Base-by-base conservation (phyloP, 1,284 basidiomycete species). In the Porodaedalea pini region DNA sequence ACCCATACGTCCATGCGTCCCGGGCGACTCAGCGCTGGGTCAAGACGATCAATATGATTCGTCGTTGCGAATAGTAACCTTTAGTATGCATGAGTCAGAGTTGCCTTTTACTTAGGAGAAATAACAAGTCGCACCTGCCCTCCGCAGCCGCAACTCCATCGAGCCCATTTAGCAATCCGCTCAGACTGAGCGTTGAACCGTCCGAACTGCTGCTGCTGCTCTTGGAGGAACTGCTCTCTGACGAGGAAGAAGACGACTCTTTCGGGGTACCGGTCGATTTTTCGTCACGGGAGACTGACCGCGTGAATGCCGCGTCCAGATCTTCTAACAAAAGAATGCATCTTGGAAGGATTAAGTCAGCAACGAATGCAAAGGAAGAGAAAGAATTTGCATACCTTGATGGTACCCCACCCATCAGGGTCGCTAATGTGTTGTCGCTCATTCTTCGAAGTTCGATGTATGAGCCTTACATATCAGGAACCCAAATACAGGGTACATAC, bases 1-100 rank as follows among this genome's bases (percentile, higher is more conserved):
- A 91, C 80, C 89, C 90, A 91, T 13, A 92, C 90, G 65, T 92
- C 89, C 88, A 91, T 90, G 53, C 89, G 86, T 55, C 89, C 89
- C 32, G 88, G 88, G 21, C 88, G 80, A 69, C 85, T 88, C 45
- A 91, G 75, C 15, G 88, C 88, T 48, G 90, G 89, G 69, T 92
- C 90, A 48, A 92, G 78, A 54, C 90, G 86, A 69, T 92, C 89
- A 65, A 92, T 90, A 68, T 92, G 89, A 70, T 92, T 92, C 8
- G 88, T 91, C 6, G 89, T 91, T 34, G 88, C 87, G 68, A 91
- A 91, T 8, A 91, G 76, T 58, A 91, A 78, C 41, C 89, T 88
- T 66, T 31, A 51, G 56, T 36, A 49, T 44, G 61, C 11, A 27
- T 17, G 8, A 51, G 36, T 40, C 59, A 60, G 36, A 36, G 55